Evolutionary conservation across 2,329 filamentous ascomycete species (phyloP).

Genomic region (Whalleya microplaca): DNA sequence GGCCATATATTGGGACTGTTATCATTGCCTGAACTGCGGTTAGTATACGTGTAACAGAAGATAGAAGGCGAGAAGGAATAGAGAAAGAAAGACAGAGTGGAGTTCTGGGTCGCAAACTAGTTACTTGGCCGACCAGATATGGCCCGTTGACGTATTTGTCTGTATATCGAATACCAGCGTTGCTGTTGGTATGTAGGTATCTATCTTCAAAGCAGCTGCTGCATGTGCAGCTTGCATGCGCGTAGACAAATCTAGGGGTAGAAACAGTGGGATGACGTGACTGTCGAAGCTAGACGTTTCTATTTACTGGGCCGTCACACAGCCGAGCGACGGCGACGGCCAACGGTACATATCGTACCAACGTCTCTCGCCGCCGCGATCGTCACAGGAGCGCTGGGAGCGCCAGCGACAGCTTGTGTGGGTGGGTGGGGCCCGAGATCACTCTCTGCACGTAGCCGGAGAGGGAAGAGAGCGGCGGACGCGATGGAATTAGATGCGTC

Average conservation of each 20-base stretch:
- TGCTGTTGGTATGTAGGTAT: background rate
- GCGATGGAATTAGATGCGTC: slow-evolving; percentile 12
- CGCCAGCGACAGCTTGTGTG: background rate
- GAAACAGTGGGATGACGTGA: background rate
- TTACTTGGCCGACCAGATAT: too few species aligned
- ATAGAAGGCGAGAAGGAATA: too few species aligned
- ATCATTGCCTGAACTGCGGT: too few species aligned
- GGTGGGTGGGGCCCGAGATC: slow-evolving; percentile 18
- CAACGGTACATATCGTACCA: background rate
- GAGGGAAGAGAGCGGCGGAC: slow-evolving; percentile 13
- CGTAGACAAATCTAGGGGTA: background rate
- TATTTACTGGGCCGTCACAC: background rate
- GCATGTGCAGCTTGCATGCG: background rate
- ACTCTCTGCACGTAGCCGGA: slow-evolving; percentile 20
- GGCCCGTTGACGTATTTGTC: background rate
- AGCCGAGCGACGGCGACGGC: background rate
- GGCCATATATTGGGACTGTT: too few species aligned
- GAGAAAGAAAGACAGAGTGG: too few species aligned
- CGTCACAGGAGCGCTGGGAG: background rate
- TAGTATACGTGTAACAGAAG: too few species aligned
- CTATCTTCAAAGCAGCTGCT: background rate
- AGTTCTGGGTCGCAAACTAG: too few species aligned
- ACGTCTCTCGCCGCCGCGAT: background rate
- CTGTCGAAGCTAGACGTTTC: background rate
- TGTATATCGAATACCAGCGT: background rate